Percentiles rank a stretch among this genome's conserved stretches.
Evolutionary conservation across 1,284 basidiomycete species (phyloP).

Genomic region (Phellinidium pouzarii): DNA sequence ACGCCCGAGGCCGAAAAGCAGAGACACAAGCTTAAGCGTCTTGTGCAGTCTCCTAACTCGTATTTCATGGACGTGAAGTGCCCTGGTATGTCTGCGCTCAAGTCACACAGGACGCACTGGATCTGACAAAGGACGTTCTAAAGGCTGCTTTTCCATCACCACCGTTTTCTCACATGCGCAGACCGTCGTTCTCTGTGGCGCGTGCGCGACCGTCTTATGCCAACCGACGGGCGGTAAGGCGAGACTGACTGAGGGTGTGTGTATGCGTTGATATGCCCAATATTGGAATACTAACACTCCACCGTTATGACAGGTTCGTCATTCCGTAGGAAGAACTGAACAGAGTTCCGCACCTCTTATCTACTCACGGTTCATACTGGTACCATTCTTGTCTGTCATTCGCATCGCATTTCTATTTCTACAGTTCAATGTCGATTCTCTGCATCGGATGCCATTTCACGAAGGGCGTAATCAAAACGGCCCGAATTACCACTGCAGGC

Average conservation of each 20-base stretch:
- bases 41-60: constrained; percentile 96
- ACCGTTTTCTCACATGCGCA: constrained; percentile 95
- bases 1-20: constrained; percentile 80
- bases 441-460: neutral
- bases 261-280: constrained; percentile 11
- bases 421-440: neutral
- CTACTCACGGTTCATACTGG: constrained; percentile 1
- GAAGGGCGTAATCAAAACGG: neutral
- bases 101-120: constrained; percentile 22
- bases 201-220: constrained; percentile 93
- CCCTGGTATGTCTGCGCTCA: constrained; percentile 59
- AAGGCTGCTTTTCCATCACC: constrained; percentile 91
- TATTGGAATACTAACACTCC: neutral
- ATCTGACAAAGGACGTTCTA: constrained; percentile 23
- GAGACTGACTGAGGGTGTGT: constrained; percentile 93
- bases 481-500: neutral
- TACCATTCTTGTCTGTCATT: constrained; percentile 7
- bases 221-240: constrained; percentile 99
- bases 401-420: constrained; percentile 5
- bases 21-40: constrained; percentile 98
- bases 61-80: constrained; percentile 99
- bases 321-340: constrained; percentile 82
- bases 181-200: constrained; percentile 87
- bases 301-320: constrained; percentile 56
- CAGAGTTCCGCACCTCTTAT: constrained; percentile 23